These are phyloP conservation scores for Elongisporangium senticosum DNA, from an alignment of 352 stramenopile genomes.

Conservation along the genomic window DNA sequence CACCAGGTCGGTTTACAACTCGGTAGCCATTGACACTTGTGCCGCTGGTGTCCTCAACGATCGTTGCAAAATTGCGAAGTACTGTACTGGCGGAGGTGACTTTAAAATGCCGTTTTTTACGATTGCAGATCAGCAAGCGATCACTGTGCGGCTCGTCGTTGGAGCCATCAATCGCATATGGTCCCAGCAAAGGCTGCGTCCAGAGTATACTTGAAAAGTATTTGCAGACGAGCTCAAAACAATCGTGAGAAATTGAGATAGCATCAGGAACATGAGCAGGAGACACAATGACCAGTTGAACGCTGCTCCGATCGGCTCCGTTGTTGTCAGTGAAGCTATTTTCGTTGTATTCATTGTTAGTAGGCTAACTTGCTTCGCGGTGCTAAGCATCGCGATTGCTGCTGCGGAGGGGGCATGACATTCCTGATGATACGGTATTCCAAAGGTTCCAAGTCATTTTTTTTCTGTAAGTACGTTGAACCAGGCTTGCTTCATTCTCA, in stretches of 20 bases:
- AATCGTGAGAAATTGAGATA: conserved; percentile 21
- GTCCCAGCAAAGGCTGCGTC: conserved; percentile 4
- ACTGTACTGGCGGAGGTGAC: not conserved
- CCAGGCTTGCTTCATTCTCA: too few species aligned
- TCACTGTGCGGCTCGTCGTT: conserved; percentile 52
- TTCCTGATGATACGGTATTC: too few species aligned
- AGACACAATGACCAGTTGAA: conserved; percentile 27
- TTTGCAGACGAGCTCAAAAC: conserved; percentile 20
- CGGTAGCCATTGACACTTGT: conserved; percentile 15
- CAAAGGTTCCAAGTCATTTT: too few species aligned
- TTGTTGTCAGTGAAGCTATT: too few species aligned
- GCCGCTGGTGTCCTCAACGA: too few species aligned
- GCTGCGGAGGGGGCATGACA: too few species aligned
- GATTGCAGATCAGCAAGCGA: conserved; percentile 31
- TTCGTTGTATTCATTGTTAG: too few species aligned
- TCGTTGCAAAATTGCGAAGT: too few species aligned
- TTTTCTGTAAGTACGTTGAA: too few species aligned
- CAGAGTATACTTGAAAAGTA: conserved; percentile 6
- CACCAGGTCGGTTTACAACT: conserved; percentile 3
- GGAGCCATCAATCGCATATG: conserved; percentile 13
- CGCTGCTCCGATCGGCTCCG: conserved; percentile 1
- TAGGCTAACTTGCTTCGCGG: too few species aligned
- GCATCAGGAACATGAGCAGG: conserved; percentile 19
- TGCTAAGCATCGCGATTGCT: too few species aligned
- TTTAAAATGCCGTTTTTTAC: conserved; percentile 28